Base-by-base conservation (phyloP, 2,329 filamentous ascomycete species). In the Proliferodiscus dingleyae region DNA sequence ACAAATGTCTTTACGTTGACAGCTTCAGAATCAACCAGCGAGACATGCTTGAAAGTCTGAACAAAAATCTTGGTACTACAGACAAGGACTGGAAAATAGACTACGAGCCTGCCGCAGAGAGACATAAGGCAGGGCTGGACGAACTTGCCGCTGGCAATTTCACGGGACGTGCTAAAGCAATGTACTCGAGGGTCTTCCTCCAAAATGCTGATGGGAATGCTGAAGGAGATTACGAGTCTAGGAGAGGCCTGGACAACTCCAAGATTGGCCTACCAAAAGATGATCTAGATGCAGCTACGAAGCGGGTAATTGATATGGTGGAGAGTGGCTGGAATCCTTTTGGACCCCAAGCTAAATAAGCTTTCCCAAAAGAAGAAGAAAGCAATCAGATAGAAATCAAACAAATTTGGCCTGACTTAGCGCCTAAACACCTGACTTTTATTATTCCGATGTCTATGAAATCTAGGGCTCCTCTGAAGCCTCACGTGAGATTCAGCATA, bases 21-120 rank as follows among this genome's bases (percentile, higher is more conserved):
- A 71, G 68, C 41, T 77, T 76, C 60, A 54, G 58, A 4, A 43
- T 75, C 46, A 71, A 54, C 40, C 75, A 80, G 54, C 65, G 64
- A 16, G 74, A 78, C 4, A 78, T 80, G 65, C 64, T 62, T 3
- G 59, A 55, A 3, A 57, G 54, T 3, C 51, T 53, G 5, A 28
- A 53, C 19, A 54, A 61, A 2, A 58, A 51, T 3, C 46, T 44
- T 2, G 47, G 50, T 5, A 45, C 29, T 10, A 46, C 42, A 13
- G 24, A 39, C 4, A 24, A 21, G 3, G 52, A 54, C 33, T 56
- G 53, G 53, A 50, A 36, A 2, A 34, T 56, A 8, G 44, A 19
- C 4, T 28, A 47, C 5, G 46, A 43, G 34, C 23, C 37, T 3
- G 29, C 29, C 2, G 26, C 48, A 15, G 45, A 50, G 26, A 28